phyloP scores from a whole-genome alignment of 2,329 filamentous ascomycete species.

The Phoma herbarum region DNA sequence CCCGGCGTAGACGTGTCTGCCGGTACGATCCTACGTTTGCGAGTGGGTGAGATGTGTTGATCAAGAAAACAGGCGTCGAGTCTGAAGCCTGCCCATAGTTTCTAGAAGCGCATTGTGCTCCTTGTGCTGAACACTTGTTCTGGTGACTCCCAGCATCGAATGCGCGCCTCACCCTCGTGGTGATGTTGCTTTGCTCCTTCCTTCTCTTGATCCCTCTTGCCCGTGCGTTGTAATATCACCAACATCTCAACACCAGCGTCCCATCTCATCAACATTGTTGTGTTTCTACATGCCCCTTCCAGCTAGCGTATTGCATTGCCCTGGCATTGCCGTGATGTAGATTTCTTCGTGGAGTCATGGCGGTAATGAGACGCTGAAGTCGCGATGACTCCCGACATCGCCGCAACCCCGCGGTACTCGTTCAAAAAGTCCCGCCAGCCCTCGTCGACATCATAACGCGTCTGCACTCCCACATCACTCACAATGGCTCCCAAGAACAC shows the following conservation, averaged over 20 bases:
- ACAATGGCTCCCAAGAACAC: conserved; percentile 40
- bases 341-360: conserved; percentile 15
- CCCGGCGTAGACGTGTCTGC: no score
- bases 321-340: background rate
- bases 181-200: background rate
- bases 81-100: no score
- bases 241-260: background rate
- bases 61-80: no score
- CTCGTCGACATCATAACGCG: conserved; percentile 9
- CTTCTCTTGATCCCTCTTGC: background rate
- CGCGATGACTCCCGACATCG: conserved; percentile 32
- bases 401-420: conserved; percentile 31
- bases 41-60: no score
- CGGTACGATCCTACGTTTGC: no score
- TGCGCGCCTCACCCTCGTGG: no score
- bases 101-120: no score
- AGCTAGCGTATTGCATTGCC: background rate
- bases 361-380: conserved; percentile 5
- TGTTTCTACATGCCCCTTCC: background rate
- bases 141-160: no score
- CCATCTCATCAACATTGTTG: background rate
- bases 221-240: background rate
- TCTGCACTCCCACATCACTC: conserved; percentile 9
- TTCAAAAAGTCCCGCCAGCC: conserved; percentile 39
- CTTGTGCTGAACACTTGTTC: no score